A percentile compares a stretch with the other conserved stretches of the same genome.
Evolutionary conservation across 2,329 filamentous ascomycete species (phyloP).

Genomic region (Paecilomyces niveus): DNA sequence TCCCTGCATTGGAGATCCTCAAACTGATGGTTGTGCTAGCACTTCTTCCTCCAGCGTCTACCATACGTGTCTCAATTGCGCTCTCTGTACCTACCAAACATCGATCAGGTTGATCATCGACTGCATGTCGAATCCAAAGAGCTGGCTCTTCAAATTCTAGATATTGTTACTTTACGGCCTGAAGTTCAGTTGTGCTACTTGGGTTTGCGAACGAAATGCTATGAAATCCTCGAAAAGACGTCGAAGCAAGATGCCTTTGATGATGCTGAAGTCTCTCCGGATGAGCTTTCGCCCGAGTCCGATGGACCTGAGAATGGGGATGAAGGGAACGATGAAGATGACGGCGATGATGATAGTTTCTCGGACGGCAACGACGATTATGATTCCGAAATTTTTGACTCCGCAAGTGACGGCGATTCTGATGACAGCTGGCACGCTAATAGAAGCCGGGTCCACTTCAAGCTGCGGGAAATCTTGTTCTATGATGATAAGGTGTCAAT

Average conservation of each 20-base stretch:
- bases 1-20: not conserved
- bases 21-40: slow-evolving; percentile 41
- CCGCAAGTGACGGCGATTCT: slow-evolving; percentile 43
- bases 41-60: slow-evolving; percentile 69
- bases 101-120: slow-evolving; percentile 59
- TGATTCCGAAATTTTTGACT: slow-evolving; percentile 29
- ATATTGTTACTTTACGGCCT: slow-evolving; percentile 68
- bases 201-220: slow-evolving; percentile 70
- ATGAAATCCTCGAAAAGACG: slow-evolving; percentile 66
- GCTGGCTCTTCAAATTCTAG: slow-evolving; percentile 67
- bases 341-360: slow-evolving; percentile 40
- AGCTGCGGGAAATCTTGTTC: slow-evolving; percentile 71
- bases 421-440: slow-evolving; percentile 34
- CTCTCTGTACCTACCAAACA: slow-evolving; percentile 63
- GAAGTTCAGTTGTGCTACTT: slow-evolving; percentile 73
- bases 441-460: slow-evolving; percentile 41
- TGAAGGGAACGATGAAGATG: slow-evolving; percentile 39
- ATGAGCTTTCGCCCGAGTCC: slow-evolving; percentile 21
- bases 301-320: slow-evolving; percentile 43
- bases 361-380: slow-evolving; percentile 37
- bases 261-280: slow-evolving; percentile 39
- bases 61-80: slow-evolving; percentile 64
- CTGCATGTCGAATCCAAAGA: slow-evolving; percentile 59
- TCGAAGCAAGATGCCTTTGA: slow-evolving; percentile 26
- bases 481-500: slow-evolving; percentile 78